Conservation (phyloP, 345 rosid species). For the Citrus mangshanensis region DNA sequence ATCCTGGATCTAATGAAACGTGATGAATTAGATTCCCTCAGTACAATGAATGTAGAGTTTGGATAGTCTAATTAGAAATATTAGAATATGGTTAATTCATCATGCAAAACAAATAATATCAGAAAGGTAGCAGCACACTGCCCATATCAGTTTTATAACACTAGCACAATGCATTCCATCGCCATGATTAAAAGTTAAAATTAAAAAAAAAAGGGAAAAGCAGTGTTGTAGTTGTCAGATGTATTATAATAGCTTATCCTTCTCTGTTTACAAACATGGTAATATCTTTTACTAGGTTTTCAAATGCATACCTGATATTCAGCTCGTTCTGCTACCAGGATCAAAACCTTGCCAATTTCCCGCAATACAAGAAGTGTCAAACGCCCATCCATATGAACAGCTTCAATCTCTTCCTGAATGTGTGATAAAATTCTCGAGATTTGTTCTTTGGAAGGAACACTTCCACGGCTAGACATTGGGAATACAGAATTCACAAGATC, state of each 20-base stretch:
- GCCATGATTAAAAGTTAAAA: not conserved
- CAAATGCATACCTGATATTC: slow-evolving; percentile 78
- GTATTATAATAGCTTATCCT: not conserved
- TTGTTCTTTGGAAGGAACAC: slow-evolving; percentile 87
- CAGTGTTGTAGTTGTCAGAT: not conserved
- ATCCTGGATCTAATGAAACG: not conserved
- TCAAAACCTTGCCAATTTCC: slow-evolving; percentile 82
- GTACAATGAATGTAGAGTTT: not conserved
- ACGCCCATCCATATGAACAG: slow-evolving; percentile 83
- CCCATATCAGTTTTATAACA: not conserved
- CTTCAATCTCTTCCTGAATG: slow-evolving; percentile 90
- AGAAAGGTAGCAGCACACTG: not conserved
- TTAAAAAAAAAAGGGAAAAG: not conserved
- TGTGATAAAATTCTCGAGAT: slow-evolving; percentile 76
- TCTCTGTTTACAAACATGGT: not conserved
- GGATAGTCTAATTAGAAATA: not conserved
- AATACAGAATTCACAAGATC: slow-evolving; percentile 86
- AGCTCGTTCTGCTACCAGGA: slow-evolving; percentile 75
- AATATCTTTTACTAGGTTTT: not conserved
- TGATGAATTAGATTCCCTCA: not conserved
- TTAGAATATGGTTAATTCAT: not conserved
- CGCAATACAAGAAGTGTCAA: slow-evolving; percentile 89
- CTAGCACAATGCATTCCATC: not conserved
- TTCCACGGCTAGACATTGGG: slow-evolving; percentile 93
- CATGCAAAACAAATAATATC: not conserved